phyloP scores from a whole-genome alignment of 140 eudicot species.

The Ambrosia hybrid region DNA sequence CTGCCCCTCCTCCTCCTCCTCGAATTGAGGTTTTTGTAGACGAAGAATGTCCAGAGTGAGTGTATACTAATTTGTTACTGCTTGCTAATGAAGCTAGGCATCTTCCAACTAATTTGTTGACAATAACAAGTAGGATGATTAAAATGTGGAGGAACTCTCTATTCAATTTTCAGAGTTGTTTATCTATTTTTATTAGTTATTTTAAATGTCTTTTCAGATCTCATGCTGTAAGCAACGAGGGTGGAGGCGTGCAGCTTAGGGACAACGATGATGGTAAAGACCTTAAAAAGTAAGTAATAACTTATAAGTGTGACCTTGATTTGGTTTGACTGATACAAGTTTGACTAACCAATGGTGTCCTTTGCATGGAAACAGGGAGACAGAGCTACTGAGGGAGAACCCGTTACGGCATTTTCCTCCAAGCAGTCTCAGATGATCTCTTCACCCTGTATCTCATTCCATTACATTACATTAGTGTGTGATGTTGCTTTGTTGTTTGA shows the following conservation, averaged over 20 bases:
- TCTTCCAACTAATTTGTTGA: too few relatives aligned
- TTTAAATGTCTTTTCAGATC: slow-evolving; percentile 34
- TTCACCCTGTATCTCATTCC: neutral
- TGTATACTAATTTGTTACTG: neutral
- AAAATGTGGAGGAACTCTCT: neutral
- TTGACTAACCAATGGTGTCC: neutral
- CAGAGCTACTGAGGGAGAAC: slow-evolving; percentile 77
- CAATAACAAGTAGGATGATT: neutral
- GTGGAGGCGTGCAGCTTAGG: slow-evolving; percentile 59
- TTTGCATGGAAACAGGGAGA: slow-evolving; percentile 52
- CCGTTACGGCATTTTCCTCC: slow-evolving; percentile 81
- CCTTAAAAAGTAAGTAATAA: slow-evolving; percentile 65
- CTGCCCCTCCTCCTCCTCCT: slow-evolving; percentile 25
- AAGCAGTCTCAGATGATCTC: slow-evolving; percentile 59
- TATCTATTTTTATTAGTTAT: neutral
- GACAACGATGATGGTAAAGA: slow-evolving; percentile 49
- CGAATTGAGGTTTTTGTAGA: slow-evolving; percentile 87
- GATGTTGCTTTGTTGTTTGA: slow-evolving; percentile 31
- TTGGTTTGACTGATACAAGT: neutral
- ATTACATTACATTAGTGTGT: neutral
- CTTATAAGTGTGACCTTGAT: neutral
- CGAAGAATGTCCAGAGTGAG: slow-evolving; percentile 71
- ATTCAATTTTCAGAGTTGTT: too few relatives aligned
- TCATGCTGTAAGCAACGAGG: slow-evolving; percentile 34
- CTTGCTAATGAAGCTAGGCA: neutral